phyloP scores from a whole-genome alignment of 805 yeast genomes.

The Wickerhamomyces bovis region DNA sequence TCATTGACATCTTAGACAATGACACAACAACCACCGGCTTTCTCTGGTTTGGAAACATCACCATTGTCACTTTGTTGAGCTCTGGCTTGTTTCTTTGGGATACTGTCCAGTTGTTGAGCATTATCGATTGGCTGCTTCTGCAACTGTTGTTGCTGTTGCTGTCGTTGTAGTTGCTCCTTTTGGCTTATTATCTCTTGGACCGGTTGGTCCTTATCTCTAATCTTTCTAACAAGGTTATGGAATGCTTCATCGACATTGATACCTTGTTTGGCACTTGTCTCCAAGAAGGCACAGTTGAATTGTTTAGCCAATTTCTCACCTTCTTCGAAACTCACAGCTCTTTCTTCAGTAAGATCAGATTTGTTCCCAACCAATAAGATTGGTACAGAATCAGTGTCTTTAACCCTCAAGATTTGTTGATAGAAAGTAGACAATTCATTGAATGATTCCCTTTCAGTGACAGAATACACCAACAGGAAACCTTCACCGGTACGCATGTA shows the following conservation, averaged over 20 bases:
- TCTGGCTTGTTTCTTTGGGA: not conserved
- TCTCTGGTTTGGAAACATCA: not conserved
- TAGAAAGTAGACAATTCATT: conserved; percentile 78
- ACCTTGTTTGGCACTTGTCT: conserved; percentile 89
- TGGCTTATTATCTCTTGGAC: conserved; percentile 3
- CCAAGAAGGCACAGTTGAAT: conserved; percentile 72
- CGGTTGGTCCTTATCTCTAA: conserved; percentile 26
- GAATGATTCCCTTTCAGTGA: conserved; percentile 78
- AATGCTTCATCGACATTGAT: conserved; percentile 86
- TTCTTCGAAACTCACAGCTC: conserved; percentile 69
- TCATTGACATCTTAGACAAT: conserved; percentile 12
- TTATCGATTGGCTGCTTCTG: not conserved
- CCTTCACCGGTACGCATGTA: conserved; percentile 97
- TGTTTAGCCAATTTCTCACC: conserved; percentile 56
- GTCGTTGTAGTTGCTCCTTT: not conserved
- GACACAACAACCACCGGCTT: conserved; percentile 32
- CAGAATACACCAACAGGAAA: conserved; percentile 80
- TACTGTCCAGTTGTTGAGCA: not conserved
- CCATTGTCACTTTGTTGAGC: not conserved
- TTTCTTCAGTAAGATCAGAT: conserved; percentile 65
- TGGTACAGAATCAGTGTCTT: conserved; percentile 72
- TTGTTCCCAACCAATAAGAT: conserved; percentile 76
- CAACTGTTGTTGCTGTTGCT: not conserved
- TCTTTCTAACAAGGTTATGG: conserved; percentile 57
- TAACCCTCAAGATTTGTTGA: conserved; percentile 73